phyloP scores from a whole-genome alignment of 2,329 filamentous ascomycete species.

The Zalaria sp. region DNA sequence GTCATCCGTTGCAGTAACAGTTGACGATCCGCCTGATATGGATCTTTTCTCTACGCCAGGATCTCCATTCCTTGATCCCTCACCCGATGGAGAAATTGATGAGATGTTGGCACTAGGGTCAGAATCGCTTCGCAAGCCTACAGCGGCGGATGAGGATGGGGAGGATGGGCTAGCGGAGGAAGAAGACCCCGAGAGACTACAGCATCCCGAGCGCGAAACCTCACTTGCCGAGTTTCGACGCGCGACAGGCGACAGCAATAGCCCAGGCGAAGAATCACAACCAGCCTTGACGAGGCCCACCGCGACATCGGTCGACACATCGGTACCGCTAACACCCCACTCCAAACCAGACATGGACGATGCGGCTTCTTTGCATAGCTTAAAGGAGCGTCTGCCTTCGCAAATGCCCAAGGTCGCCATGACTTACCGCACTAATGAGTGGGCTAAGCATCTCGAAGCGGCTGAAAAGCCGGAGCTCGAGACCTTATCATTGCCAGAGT shows the following conservation, averaged over 20 bases:
- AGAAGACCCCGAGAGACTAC: conserved; percentile 1
- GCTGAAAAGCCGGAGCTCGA: conserved; percentile 59
- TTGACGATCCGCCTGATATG: conserved; percentile 44
- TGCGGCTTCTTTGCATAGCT: conserved; percentile 4
- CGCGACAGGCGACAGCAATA: neutral
- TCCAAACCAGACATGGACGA: conserved; percentile 1
- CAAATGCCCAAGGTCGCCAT: conserved; percentile 62
- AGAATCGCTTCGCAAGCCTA: no score
- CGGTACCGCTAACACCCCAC: neutral
- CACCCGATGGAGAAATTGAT: neutral
- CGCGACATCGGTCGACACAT: neutral
- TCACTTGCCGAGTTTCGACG: neutral
- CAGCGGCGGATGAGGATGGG: conserved; percentile 3
- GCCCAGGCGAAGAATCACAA: neutral
- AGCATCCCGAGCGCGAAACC: neutral
- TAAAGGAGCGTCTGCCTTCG: conserved; percentile 52
- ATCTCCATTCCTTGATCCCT: neutral
- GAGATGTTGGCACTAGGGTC: no score
- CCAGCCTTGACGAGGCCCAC: neutral
- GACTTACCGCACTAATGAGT: conserved; percentile 85
- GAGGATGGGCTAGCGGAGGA: conserved; percentile 4
- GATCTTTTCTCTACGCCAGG: conserved; percentile 19
- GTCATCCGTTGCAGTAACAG: conserved; percentile 37
- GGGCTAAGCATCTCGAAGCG: conserved; percentile 75
- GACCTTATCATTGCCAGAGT: neutral